Base-by-base conservation (phyloP, 2,329 filamentous ascomycete species). In the Xylariaceae sp. region DNA sequence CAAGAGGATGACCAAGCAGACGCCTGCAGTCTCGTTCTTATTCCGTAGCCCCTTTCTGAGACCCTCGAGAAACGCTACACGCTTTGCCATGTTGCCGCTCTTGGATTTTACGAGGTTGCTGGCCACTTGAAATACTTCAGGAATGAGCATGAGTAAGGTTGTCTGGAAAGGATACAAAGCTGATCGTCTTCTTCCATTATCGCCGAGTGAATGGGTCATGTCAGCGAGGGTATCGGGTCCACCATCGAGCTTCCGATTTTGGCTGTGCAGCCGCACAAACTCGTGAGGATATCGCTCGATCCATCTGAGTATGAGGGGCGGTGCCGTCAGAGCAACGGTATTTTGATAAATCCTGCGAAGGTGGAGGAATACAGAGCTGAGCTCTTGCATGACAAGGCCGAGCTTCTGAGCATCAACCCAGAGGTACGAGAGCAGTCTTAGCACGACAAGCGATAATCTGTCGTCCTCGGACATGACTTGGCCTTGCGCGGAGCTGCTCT, bases 91-190 rank as follows among this genome's bases (percentile, higher is more conserved):
- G 59, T 80, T 78, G 49, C 76, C 75, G 59, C 78, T 81, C 65
- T 85, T 87, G 31, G 78, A 77, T 57, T 87, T 83, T 52, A 83
- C 77, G 65, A 88, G 73, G 66, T 85, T 85, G 66, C 83, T 86
- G 22, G 84, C 84, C 33, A 87, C 82, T 66, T 87, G 83, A 58
- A 88, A 88, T 6, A 88, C 81, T 59, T 88, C 85, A 4, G 85
- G 85, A 9, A 87, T 71, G 9, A 88, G 73, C 53, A 88, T 79
- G 10, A 88, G 69, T 5, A 88, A 69, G 12, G 79, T 76, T 2
- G 78, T 83, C 63, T 88, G 85, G 47, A 88, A 73, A 14, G 84
- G 83, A 59, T 79, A 84, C 17, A 87, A 71, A 31, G 81, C 70
- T 3, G 75, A 74, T 58, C 77, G 82, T 44, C 79, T 76, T 56